phyloP scores from a whole-genome alignment of 169 alveolate species.

The Cyclospora cayetanensis region DNA sequence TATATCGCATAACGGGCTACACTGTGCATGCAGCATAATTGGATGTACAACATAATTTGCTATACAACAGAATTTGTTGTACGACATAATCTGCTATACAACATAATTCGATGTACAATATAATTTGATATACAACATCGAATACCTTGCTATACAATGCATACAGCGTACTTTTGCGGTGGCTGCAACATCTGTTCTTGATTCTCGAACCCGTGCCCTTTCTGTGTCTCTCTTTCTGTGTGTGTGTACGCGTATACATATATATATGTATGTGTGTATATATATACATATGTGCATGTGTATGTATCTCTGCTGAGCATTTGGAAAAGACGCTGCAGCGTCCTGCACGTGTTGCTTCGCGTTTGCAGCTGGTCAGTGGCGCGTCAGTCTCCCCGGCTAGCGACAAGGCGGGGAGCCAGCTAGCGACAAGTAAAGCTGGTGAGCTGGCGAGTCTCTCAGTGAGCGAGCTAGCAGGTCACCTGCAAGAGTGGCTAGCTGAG shows the following conservation, averaged over 20 bases:
- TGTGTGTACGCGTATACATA: neutral
- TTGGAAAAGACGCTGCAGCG: no score
- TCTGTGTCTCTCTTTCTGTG: neutral
- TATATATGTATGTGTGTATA: no score
- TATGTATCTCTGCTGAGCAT: no score
- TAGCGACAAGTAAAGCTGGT: neutral
- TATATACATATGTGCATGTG: neutral
- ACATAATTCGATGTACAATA: no score
- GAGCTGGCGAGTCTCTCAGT: neutral
- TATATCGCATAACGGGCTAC: no score
- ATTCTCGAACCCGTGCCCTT: neutral
- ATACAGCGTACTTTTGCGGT: neutral
- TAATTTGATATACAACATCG: no score
- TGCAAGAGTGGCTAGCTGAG: slow-evolving; percentile 56
- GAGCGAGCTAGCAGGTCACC: no score
- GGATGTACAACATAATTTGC: no score
- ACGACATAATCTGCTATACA: no score
- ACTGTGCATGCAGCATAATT: no score
- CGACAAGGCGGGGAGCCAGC: neutral
- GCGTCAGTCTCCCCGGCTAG: neutral
- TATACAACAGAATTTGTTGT: no score
- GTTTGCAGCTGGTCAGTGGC: neutral
- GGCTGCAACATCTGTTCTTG: neutral
- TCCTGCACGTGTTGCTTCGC: neutral
- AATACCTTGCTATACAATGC: no score